Evolutionary conservation across 306 rosid genomes (phyloP).

Genomic region (Cicer cuneatum): DNA sequence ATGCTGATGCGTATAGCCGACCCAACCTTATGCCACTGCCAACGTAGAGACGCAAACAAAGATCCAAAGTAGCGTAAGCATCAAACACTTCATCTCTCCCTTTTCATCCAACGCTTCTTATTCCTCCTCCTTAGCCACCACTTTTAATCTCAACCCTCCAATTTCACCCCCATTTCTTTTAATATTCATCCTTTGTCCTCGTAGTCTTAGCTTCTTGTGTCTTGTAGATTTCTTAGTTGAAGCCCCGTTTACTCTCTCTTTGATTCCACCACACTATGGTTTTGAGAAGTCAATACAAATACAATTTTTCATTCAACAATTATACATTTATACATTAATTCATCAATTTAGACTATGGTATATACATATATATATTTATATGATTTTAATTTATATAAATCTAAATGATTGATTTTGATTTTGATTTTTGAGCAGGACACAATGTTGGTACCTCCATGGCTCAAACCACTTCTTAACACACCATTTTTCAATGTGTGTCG

Average conservation of each 20-base stretch:
- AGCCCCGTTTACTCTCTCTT: constrained; percentile 55
- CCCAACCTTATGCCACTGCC: constrained; percentile 72
- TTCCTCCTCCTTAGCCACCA: constrained; percentile 55
- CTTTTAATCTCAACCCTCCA: constrained; percentile 64
- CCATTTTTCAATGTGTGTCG: constrained; percentile 78
- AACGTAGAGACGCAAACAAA: constrained; percentile 70
- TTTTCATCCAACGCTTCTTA: constrained; percentile 55
- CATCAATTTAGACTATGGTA: constrained; percentile 34
- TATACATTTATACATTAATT: constrained; percentile 25
- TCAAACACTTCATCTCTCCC: constrained; percentile 68
- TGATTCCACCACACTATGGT: constrained; percentile 24
- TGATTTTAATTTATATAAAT: neutral
- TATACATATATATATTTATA: neutral
- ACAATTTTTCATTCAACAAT: constrained; percentile 28
- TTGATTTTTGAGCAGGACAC: constrained; percentile 51
- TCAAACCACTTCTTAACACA: constrained; percentile 69
- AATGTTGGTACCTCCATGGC: constrained; percentile 92
- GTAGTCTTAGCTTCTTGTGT: constrained; percentile 54
- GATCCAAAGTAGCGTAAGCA: constrained; percentile 93
- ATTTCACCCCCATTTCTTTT: constrained; percentile 31
- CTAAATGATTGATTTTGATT: neutral
- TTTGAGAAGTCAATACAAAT: constrained; percentile 32
- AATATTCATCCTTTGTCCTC: constrained; percentile 49
- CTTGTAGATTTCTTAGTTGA: constrained; percentile 61
- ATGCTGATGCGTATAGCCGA: constrained; percentile 66